phyloP scores from a whole-genome alignment of 169 alveolate genomes.

The Eimeria brunetti region DNA sequence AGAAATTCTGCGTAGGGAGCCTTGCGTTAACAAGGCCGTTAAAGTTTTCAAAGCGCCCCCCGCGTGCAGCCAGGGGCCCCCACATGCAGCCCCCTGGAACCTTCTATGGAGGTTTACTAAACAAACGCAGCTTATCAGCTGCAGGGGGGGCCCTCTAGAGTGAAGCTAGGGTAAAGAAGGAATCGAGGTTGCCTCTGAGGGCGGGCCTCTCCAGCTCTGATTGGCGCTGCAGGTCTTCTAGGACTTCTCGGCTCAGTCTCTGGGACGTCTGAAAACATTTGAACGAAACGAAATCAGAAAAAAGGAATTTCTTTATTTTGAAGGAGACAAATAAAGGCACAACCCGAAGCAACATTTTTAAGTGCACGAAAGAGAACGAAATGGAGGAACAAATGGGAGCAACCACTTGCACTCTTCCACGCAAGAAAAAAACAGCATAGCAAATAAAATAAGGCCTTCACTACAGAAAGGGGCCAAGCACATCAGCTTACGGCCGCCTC shows the following conservation, averaged over 20 bases:
- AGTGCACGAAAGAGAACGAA: no score
- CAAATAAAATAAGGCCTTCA: no score
- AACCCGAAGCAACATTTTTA: not conserved
- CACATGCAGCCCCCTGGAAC: not conserved
- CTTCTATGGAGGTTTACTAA: no score
- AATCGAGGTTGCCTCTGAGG: conserved; percentile 8
- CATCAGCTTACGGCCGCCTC: not conserved
- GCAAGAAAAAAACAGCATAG: no score
- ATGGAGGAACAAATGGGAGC: no score
- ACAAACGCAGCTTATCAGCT: not conserved
- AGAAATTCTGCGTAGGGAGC: no score
- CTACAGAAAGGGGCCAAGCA: no score
- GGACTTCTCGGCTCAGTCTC: conserved; percentile 28
- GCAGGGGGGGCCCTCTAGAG: not conserved
- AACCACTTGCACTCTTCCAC: no score
- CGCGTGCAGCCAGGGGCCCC: not conserved
- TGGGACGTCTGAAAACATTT: conserved; percentile 20
- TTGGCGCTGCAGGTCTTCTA: conserved; percentile 43
- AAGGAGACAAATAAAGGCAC: no score
- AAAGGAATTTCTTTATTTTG: no score
- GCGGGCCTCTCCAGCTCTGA: not conserved
- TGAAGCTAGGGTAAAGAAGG: conserved; percentile 25
- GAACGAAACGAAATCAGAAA: not conserved
- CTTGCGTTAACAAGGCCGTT: no score
- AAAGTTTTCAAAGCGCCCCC: not conserved